These are phyloP conservation scores for Conoideocrella luteorostrata DNA, from an alignment of 2,329 filamentous ascomycete genomes.

Conservation along the genomic window DNA sequence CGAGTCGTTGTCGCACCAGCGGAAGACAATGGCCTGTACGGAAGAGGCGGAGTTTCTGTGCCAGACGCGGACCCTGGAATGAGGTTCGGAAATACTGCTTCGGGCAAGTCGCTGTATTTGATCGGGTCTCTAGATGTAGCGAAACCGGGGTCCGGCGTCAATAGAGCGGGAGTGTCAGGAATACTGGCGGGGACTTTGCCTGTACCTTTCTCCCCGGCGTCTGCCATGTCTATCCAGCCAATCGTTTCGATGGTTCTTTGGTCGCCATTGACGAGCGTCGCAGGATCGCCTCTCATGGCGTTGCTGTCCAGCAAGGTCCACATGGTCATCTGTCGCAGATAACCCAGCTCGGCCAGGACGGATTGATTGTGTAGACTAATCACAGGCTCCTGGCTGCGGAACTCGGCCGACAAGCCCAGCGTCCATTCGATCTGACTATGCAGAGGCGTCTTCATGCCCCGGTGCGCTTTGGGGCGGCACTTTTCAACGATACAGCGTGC, in stretches of 20 bases:
- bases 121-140: neutral
- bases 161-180: neutral
- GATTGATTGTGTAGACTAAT: constrained; percentile 22
- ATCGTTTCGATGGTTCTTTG: neutral
- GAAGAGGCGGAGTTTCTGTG: neutral
- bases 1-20: neutral
- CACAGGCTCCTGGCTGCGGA: constrained; percentile 19
- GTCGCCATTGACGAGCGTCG: too few species aligned
- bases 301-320: neutral
- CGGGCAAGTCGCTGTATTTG: neutral
- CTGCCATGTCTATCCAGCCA: neutral
- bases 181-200: neutral
- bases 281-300: neutral
- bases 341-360: constrained; percentile 23
- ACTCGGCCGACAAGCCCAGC: constrained; percentile 18
- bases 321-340: constrained; percentile 10
- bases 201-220: neutral
- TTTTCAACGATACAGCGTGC: constrained; percentile 24
- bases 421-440: constrained; percentile 19
- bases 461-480: constrained; percentile 17
- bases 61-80: neutral
- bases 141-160: neutral
- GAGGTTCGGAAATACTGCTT: neutral
- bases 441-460: constrained; percentile 13
- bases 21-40: neutral